Evolutionary conservation across 2,329 filamentous ascomycete genomes (phyloP).

Genomic region (Clarireedia homoeocarpa): DNA sequence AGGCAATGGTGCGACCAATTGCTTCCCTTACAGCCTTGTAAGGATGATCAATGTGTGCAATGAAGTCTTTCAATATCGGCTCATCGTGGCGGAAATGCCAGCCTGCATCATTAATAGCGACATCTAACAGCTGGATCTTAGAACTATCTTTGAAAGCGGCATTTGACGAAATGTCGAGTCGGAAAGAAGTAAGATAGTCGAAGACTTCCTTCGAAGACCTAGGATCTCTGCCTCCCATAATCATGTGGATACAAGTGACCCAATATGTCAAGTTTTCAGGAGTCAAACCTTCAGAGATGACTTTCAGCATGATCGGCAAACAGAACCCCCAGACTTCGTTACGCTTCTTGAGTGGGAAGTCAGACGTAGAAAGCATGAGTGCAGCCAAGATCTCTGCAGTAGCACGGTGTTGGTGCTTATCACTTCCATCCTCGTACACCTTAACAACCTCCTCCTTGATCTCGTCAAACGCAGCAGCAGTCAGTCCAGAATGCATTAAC

Average conservation of each 20-base stretch:
- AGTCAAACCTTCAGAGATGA: conserved; percentile 86
- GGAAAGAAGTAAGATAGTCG: conserved; percentile 74
- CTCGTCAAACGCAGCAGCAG: conserved; percentile 74
- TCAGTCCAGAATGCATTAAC: conserved; percentile 73
- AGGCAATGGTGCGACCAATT: conserved; percentile 81
- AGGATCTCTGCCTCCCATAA: conserved; percentile 83
- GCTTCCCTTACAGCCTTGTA: conserved; percentile 96
- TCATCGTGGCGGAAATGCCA: conserved; percentile 94
- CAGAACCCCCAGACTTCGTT: conserved; percentile 80
- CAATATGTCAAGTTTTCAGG: conserved; percentile 94
- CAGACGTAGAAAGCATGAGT: conserved; percentile 70
- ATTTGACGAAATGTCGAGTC: conserved; percentile 88
- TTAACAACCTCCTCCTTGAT: conserved; percentile 71
- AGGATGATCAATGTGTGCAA: conserved; percentile 87
- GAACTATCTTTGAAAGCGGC: conserved; percentile 98
- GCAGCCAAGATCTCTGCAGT: conserved; percentile 90
- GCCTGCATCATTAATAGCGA: conserved; percentile 76
- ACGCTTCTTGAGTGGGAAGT: conserved; percentile 66
- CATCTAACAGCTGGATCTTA: conserved; percentile 85
- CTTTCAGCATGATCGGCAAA: conserved; percentile 76
- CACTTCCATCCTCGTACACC: conserved; percentile 85
- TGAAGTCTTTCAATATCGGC: conserved; percentile 82
- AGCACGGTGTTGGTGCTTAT: conserved; percentile 95
- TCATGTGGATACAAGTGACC: conserved; percentile 86
- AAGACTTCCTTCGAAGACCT: conserved; percentile 80